Evolutionary conservation across 164 flowering plant species (phyloP), one percentile per base, ranked within the genome.

Genomic region (Kalanchoe fedtschenkoi): DNA sequence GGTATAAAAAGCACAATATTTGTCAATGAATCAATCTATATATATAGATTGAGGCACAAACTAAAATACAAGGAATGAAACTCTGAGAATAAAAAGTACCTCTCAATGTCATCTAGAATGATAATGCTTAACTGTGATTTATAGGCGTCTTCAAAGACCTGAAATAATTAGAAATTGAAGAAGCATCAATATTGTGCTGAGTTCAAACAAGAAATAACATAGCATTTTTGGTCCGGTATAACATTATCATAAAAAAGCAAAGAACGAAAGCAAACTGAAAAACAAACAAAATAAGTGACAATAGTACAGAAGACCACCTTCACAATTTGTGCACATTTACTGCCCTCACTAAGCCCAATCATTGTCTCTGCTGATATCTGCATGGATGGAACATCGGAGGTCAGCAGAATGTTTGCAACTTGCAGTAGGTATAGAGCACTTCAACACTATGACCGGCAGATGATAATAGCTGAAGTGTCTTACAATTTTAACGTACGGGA

Each of bases 91-190:
- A 44, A 17, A 44, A 6, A 4, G 6, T 68, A 89, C 98, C 97
- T 86, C 70, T 93, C 98, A 75, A 93, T 86, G 79, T 86, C 96
- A 78, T 93, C 97, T 70, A 90, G 98, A 71, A 93, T 72, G 59
- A 93, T 76, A 34, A 89, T 81, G 77, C 98, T 89, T 62, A 90
- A 72, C 34, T 81, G 95, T 53, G 98, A 93, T 73, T 78, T 93
- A 73, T 93, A 93, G 34, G 98, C 98, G 83, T 93, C 98, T 79
- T 90, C 98, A 72, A 93, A 93, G 26, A 92, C 96, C 98, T 93
- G 60, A n/a, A n/a, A 19, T 42, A 8, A 42, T 42, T 0, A 29
- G 9, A 56, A 56, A 42, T 15, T n/a, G 28, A 30, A 8, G 60
- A 10, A 15, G 17, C 35, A 34, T 56, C n/a, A 26, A n/a, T 29